Base-by-base conservation (phyloP, 1,139 yeast genomes). In the Candida sp. region DNA sequence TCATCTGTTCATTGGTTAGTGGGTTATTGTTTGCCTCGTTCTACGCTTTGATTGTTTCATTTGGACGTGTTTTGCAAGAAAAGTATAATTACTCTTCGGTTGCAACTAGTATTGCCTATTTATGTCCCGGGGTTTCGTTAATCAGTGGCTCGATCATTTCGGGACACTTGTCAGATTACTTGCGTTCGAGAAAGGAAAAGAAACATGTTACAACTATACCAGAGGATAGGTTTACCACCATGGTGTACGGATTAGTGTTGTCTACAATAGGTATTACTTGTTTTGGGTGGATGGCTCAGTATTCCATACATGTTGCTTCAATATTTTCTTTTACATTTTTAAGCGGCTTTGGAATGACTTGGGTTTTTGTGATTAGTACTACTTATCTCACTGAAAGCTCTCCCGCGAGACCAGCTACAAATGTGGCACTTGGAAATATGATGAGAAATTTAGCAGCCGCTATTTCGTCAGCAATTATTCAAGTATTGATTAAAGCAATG, bases 401-500 rank as follows among this genome's bases (percentile, higher is more conserved):
- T 7, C 65, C 74, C 2, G 74, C 71, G 1, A 77, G 75, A 47
- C 79, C 83, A 1, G 81, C 84, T 1, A 70, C 82, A 0, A 68
- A 75, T 46, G 81, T 80, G 9, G 83, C 86, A 0, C 61, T 80
- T 43, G 81, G 81, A 1, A 79, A 81, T 47, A 63, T 77, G 45
- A 70, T 77, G 58, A 63, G 86, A 52, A 80, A 80, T 50, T 54
- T 71, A 6, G 79, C 80, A 0, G 85, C 86, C 1, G 82, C 83
- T 2, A 65, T 79, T 1, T 70, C 82, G 22, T 74, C 84, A 0
- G 78, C 70, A 0, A 60, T 77, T 3, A 66, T 79, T 22, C 68
- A 72, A 5, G 63, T 57, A 19, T 49, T 79, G 9, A 64, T 72
- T 7, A 44, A 56, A 5, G 56, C 52, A 42, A 77, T 79, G 76